phyloP scores from a whole-genome alignment of 2,329 filamentous ascomycete genomes.

The Apiospora rasikravindrae region DNA sequence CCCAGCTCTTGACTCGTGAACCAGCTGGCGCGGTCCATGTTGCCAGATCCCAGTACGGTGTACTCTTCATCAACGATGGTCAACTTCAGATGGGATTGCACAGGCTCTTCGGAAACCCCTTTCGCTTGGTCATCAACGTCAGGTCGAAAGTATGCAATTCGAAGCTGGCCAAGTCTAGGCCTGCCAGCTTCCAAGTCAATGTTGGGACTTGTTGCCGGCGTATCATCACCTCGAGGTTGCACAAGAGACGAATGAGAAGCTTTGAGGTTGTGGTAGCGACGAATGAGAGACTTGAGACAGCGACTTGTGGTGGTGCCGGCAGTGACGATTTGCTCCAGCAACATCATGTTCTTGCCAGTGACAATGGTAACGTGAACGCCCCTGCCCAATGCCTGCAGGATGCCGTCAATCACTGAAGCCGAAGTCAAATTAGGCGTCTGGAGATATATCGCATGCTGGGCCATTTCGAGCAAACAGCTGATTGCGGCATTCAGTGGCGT shows the following conservation, averaged over 20 bases:
- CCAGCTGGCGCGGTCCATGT: conserved; percentile 86
- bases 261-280: conserved; percentile 51
- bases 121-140: conserved; percentile 26
- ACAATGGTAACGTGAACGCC: conserved; percentile 72
- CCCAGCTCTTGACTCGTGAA: conserved; percentile 86
- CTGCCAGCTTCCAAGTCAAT: conserved; percentile 50
- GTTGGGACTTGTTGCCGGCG: conserved; percentile 30
- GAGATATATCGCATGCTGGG: conserved; percentile 65
- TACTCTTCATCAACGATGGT: conserved; percentile 73
- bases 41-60: conserved; percentile 77
- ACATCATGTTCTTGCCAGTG: conserved; percentile 74
- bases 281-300: conserved; percentile 65
- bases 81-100: conserved; percentile 79
- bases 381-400: conserved; percentile 65
- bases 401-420: conserved; percentile 63
- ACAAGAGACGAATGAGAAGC: neutral
- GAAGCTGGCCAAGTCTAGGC: conserved; percentile 53
- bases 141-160: conserved; percentile 63
- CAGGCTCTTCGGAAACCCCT: conserved; percentile 57
- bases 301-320: conserved; percentile 74
- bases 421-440: conserved; percentile 82
- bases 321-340: conserved; percentile 80
- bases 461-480: conserved; percentile 63
- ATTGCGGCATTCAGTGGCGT: conserved; percentile 73
- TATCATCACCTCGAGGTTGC: conserved; percentile 28